Evolutionary conservation across 768 basidiomycete genomes (phyloP), one percentile per base, ranked within the genome.

Genomic region (Amanita muscaria): DNA sequence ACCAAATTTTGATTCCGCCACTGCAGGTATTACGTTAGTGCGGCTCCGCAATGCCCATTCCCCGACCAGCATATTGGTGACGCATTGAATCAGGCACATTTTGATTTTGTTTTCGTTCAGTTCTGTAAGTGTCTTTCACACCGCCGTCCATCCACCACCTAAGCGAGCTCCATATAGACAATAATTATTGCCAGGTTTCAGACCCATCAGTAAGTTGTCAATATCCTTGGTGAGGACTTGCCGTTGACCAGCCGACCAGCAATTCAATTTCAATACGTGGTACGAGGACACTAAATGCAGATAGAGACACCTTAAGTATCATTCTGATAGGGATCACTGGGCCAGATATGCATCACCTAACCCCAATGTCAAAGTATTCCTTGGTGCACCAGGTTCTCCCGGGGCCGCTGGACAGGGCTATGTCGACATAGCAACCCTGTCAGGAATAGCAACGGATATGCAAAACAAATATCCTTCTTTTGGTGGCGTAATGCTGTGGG

Each of bases 71-170:
- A 71, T 50, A 59, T 86, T 2, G 75, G 79, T n/a, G 63, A 65
- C 22, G 74, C 77, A 24, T 60, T 86, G 48, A 72, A 80, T 55
- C 65, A 64, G 9, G 81, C 76, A 5, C 68, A 62, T 3, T 85
- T 85, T 51, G 83, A 86, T 58, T 79, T 79, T 2, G 63, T 86
- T 46, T 83, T 79, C 54, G 81, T 85, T 27, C 83, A 83, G 56
- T 81, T 85, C 57, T 77, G 74, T 73, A 53, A 49, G 69, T 55
- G 2, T 27, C 21, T 8, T 34, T 38, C 49, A 25, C 46, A 48
- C 30, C 23, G 23, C 29, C 27, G 21, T 8, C 3, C 38, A 23
- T 15, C 18, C 23, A 16, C 34, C 40, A 44, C 35, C 49, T 43
- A n/a, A n/a, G n/a, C 27, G 48, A 34, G 22, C 29, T 39, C 39